Percentiles rank a stretch among this genome's conserved stretches.
Evolutionary conservation across 2,329 filamentous ascomycete genomes (phyloP).

Genomic region (Leptosphaerulina australis): DNA sequence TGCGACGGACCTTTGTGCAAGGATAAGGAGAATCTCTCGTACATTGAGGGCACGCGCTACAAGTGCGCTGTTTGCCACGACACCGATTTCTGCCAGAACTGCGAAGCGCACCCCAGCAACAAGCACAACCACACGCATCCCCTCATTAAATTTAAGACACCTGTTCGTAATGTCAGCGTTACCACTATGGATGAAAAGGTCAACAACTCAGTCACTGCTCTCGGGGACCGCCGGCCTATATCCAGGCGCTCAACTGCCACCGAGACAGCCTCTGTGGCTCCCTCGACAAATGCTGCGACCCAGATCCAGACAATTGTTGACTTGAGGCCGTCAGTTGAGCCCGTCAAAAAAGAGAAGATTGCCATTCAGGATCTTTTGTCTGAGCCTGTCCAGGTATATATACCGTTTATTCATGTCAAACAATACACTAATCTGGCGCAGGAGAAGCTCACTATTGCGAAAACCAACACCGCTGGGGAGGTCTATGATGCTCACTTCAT

Average conservation of each 20-base stretch:
- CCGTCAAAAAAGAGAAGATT: constrained; percentile 52
- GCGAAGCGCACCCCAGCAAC: constrained; percentile 85
- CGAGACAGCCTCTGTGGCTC: constrained; percentile 55
- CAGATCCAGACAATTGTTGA: constrained; percentile 68
- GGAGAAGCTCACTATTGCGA: constrained; percentile 35
- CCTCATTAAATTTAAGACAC: constrained; percentile 94
- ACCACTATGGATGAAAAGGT: constrained; percentile 81
- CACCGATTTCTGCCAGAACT: constrained; percentile 91
- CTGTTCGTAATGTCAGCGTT: constrained; percentile 85
- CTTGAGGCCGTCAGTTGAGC: constrained; percentile 64
- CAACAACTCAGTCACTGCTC: constrained; percentile 68
- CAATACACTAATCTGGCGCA: constrained; percentile 30
- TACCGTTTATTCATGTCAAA: constrained; percentile 29
- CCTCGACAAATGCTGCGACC: constrained; percentile 60
- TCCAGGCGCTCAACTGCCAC: constrained; percentile 57
- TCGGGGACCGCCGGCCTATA: constrained; percentile 69
- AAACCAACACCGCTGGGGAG: constrained; percentile 10
- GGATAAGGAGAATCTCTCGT: constrained; percentile 58
- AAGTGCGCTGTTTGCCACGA: constrained; percentile 98
- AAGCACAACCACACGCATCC: constrained; percentile 95
- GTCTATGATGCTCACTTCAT: constrained; percentile 72
- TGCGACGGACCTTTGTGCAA: constrained; percentile 93
- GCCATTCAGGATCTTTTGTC: constrained; percentile 47
- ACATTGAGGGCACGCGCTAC: constrained; percentile 86
- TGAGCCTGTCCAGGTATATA: constrained; percentile 30